Percentiles rank a stretch among this genome's conserved stretches.
Evolutionary conservation across 805 yeast genomes (phyloP).

Genomic region (Yueomyces sinensis): DNA sequence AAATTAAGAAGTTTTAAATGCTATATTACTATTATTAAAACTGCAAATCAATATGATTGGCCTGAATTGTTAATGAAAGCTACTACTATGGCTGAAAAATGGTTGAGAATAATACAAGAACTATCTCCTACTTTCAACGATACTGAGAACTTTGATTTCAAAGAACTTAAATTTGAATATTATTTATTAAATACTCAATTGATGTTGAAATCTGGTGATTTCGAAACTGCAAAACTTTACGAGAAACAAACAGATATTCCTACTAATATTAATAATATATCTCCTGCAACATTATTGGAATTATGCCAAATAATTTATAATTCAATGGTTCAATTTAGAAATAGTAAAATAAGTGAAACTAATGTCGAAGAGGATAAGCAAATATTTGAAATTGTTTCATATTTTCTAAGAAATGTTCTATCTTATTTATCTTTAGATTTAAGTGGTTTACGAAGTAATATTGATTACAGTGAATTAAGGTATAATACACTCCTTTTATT

Average conservation of each 20-base stretch:
- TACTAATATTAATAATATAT: conserved; percentile 5
- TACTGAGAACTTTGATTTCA: conserved; percentile 4
- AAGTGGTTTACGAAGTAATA: conserved; percentile 5
- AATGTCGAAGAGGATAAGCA: neutral
- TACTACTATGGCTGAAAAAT: conserved; percentile 10
- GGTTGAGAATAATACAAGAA: conserved; percentile 13
- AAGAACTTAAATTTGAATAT: conserved; percentile 17
- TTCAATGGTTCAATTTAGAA: conserved; percentile 8
- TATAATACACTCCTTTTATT: conserved; percentile 16
- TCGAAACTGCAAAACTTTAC: conserved; percentile 25
- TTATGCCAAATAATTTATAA: conserved; percentile 25
- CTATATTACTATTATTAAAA: conserved; percentile 18
- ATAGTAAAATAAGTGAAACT: neutral
- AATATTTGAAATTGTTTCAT: conserved; percentile 2
- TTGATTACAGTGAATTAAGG: conserved; percentile 11
- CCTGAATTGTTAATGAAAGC: neutral
- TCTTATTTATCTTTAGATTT: conserved; percentile 6
- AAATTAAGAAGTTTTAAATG: conserved; percentile 24
- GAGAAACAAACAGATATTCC: conserved; percentile 19
- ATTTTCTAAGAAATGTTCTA: conserved; percentile 9
- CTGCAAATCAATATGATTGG: neutral
- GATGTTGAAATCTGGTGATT: conserved; percentile 20
- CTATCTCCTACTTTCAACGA: conserved; percentile 3
- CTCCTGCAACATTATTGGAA: conserved; percentile 15
- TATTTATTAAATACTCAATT: conserved; percentile 23